Base-by-base conservation (phyloP, 2,329 filamentous ascomycete species). In the Escovopsis sp. region DNA sequence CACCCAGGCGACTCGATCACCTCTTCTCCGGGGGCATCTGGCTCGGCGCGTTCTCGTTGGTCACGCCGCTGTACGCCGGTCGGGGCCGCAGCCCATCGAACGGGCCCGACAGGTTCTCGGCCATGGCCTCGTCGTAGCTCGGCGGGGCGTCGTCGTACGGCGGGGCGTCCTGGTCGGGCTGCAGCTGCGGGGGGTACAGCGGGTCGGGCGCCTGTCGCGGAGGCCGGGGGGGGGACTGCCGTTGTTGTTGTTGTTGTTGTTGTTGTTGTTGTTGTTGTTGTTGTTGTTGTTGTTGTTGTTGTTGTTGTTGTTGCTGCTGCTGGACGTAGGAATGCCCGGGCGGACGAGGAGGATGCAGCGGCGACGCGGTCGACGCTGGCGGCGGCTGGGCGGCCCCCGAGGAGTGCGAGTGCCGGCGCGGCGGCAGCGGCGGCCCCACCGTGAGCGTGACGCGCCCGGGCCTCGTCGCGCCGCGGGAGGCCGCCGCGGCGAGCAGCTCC, bases 41-140 rank as follows among this genome's bases (percentile, higher is more conserved):
- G 33, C 67, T 70, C 0, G 70, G 70, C 27, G 61, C 68, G 46
- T 76, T 72, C 51, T 73, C 71, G 37, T 72, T 68, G 30, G 72
- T 76, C 17, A 74, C 66, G 2, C 72, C 72, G 41, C 69, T 74
- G 52, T 81, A 86, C 12, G 73, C 75, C 19, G 78, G 74, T 47
- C 86, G 66, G 18, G 78, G 51, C 28, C 56, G 51, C 41, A 48
- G 43, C 62, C 41, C 80, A 51, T 84, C 72, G 37, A 85, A 72
- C 2, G 84, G 82, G 26, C 72, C 78, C 0, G 63, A 56, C 41
- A 90, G 58, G 39, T 77, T 72, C 43, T 83, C 78, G 6, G 85
- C 86, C 58, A 94, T 78, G 11, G 85, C 86, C 56, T 94, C 87
- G 57, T 94, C 86, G 51, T 96, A 96, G 49, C 84, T 94, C 7